phyloP scores from a whole-genome alignment of 2,329 filamentous ascomycete species.

The Colletotrichum sp. region DNA sequence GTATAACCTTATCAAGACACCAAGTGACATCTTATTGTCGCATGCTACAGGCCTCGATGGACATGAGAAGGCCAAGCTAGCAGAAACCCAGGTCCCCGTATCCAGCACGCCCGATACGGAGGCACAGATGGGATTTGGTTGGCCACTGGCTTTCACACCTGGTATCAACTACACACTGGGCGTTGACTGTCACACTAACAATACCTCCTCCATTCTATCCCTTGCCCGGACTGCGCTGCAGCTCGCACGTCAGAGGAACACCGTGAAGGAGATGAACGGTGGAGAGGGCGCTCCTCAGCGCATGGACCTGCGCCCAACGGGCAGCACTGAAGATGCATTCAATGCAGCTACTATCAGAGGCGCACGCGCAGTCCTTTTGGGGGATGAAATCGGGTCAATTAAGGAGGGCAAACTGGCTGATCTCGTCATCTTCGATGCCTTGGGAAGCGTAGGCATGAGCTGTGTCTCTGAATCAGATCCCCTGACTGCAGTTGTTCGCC shows the following conservation, averaged over 20 bases:
- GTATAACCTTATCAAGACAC: background rate
- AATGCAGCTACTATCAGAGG: background rate
- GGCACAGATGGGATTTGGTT: background rate
- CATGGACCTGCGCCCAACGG: background rate
- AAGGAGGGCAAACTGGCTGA: background rate
- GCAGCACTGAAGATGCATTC: background rate
- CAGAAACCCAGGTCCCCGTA: background rate
- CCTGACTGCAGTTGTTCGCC: background rate
- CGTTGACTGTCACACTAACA: conserved; percentile 25
- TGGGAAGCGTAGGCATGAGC: conserved; percentile 38
- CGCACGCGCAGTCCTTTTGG: background rate
- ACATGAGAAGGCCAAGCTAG: background rate
- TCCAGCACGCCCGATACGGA: background rate
- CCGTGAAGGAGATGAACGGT: background rate
- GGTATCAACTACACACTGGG: conserved; percentile 19
- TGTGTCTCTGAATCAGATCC: conserved; percentile 33
- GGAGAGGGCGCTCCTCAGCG: background rate
- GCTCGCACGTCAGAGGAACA: conserved; percentile 7
- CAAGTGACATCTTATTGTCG: background rate
- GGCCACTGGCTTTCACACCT: conserved; percentile 41
- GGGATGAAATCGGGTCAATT: background rate
- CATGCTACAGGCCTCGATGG: background rate
- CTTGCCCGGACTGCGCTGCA: conserved; percentile 22
- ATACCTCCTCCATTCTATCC: conserved; percentile 18
- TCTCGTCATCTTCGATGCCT: background rate